Base-by-base conservation (phyloP, 495 filamentous ascomycete genomes). In the Glutinoglossum americanum region DNA sequence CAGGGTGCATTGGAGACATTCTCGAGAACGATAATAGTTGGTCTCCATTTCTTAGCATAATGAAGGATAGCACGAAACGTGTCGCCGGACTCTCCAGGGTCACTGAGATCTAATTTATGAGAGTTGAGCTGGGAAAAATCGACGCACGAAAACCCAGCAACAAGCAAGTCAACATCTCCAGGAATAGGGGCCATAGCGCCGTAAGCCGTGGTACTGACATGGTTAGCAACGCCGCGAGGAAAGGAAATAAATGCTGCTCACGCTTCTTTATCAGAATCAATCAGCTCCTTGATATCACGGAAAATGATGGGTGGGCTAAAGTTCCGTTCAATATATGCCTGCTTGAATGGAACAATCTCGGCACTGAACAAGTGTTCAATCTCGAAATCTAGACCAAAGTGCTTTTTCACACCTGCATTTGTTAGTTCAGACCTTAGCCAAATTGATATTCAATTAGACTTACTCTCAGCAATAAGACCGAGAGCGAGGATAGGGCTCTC, bases 271-370 rank as follows among this genome's bases (percentile, higher is more conserved):
- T 62, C 62, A 0, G 41, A 45, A 23, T 65, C 62, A 7, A 58
- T 61, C 13, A 92, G 67, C 61, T 92, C 81, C 7, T 68, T 69
- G 2, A 89, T 76, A 66, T 94, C 83, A 7, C 82, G 71, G 56
- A 89, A 88, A 15, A 92, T 67, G 30, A 80, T 67, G 0, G 70
- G 71, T 0, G 78, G 76, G 10, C 73, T 70, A 57, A 83, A 80
- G 66, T 92, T 94, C 15, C 83, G 72, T 60, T 83, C 74, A 60
- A 94, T 92, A 64, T 85, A 90, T 1, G 79, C 79, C 63, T 90
- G 85, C 63, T 92, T 92, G 66, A 75, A 83, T 0, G 78, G 74
- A 49, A 79, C 84, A 49, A 89, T 87, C 66, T 93, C 87, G 23
- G 80, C 84, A 61, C 83, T 87, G 65, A 89, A 92, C 1, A 78